Evolutionary conservation across 108 stramenopile species (phyloP).

Genomic region (Chaetoceros muelleri): DNA sequence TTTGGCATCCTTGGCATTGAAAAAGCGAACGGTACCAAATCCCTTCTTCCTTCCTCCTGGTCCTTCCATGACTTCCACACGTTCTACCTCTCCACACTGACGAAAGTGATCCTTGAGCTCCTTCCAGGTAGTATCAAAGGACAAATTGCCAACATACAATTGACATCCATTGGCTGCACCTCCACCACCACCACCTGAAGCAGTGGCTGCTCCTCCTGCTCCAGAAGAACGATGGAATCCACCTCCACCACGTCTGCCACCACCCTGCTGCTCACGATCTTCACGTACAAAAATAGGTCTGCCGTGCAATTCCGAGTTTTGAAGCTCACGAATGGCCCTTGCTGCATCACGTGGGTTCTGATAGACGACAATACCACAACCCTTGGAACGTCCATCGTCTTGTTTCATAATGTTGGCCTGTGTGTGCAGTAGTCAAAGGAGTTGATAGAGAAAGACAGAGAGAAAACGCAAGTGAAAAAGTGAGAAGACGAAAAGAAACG

Average conservation of each 20-base stretch:
- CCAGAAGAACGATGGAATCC: constrained; percentile 13
- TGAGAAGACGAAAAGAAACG: background rate
- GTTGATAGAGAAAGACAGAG: too few relatives aligned
- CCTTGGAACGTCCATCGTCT: constrained; percentile 57
- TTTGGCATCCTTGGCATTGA: constrained; percentile 63
- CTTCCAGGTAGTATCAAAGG: constrained; percentile 64
- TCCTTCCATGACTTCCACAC: constrained; percentile 56
- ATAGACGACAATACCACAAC: constrained; percentile 82
- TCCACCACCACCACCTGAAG: constrained; percentile 9
- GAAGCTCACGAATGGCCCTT: constrained; percentile 52
- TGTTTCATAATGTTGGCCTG: constrained; percentile 76
- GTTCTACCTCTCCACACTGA: constrained; percentile 58
- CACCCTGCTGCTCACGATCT: constrained; percentile 54
- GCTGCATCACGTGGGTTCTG: constrained; percentile 36
- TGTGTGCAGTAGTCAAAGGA: background rate
- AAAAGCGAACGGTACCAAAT: constrained; percentile 81
- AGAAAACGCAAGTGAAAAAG: too few relatives aligned
- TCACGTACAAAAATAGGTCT: constrained; percentile 69
- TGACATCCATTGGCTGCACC: constrained; percentile 27
- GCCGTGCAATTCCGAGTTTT: constrained; percentile 57
- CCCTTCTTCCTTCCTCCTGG: constrained; percentile 65
- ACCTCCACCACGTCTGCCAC: constrained; percentile 29
- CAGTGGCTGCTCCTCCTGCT: constrained; percentile 9
- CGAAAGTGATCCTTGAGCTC: constrained; percentile 86
- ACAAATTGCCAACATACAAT: constrained; percentile 80